A percentile compares a stretch with the other conserved stretches of the same genome.
Evolutionary conservation across 371 early-diverging fungal genomes (phyloP).

Genomic region (Actinomortierella wolfii): DNA sequence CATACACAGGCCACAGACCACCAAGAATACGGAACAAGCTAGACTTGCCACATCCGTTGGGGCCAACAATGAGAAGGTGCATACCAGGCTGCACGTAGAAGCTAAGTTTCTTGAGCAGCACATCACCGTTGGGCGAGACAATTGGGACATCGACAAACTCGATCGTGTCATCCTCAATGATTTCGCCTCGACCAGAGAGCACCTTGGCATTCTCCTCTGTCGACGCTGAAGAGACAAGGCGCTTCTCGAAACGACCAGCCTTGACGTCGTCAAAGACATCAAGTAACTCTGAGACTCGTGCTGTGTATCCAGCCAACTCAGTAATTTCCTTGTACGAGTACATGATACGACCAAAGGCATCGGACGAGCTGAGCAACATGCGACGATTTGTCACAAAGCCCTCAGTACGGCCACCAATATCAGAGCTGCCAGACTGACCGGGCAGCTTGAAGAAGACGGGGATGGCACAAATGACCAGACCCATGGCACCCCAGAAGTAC

Average conservation of each 20-base stretch:
- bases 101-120: constrained; percentile 82
- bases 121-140: constrained; percentile 95
- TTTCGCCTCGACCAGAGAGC: constrained; percentile 68
- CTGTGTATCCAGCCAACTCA: constrained; percentile 91
- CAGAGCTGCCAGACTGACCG: constrained; percentile 46
- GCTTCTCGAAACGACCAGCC: constrained; percentile 71
- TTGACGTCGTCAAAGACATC: constrained; percentile 85
- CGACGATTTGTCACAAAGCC: constrained; percentile 93
- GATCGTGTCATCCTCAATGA: constrained; percentile 76
- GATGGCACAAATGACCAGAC: constrained; percentile 85
- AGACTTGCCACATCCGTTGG: constrained; percentile 94
- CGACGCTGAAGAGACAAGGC: constrained; percentile 61
- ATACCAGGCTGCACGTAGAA: constrained; percentile 92
- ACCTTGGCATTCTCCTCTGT: constrained; percentile 61
- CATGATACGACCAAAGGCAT: constrained; percentile 92
- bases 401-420: constrained; percentile 63
- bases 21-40: constrained; percentile 96
- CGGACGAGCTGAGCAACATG: constrained; percentile 78
- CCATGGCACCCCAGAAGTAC: constrained; percentile 95
- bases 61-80: constrained; percentile 93
- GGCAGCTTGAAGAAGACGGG: constrained; percentile 87
- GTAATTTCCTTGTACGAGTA: constrained; percentile 89
- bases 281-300: constrained; percentile 78
- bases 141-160: constrained; percentile 93
- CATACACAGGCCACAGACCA: constrained; percentile 93